Evolutionary conservation across 176 grass and related monocot species (phyloP), one percentile per base, ranked within the genome.

Genomic region (Zoysia pacifica): DNA sequence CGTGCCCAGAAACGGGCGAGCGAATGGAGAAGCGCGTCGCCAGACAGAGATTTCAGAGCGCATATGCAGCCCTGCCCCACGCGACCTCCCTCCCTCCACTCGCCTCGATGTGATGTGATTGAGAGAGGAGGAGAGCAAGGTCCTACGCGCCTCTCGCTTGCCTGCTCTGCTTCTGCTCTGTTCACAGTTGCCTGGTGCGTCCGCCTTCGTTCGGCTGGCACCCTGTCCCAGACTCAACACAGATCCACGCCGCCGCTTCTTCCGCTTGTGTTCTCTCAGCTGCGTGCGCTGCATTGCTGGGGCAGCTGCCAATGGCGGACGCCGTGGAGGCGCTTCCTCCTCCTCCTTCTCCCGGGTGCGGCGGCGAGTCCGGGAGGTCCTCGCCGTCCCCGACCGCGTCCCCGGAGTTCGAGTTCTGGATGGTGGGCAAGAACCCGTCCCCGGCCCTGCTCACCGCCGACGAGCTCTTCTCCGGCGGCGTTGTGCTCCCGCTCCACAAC

Each of bases 361-460:
- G 77, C 36, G 44, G 37, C 3, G 44, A 83, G 7, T 79, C 63
- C 48, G 84, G 80, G 5, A 44, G 70, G 36, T 88, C 89, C 38
- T 79, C 85, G 49, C 81, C 85, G 49, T 87, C 90, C 76, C 89
- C 77, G 53, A 61, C 81, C 51, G 85, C 90, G 69, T 94, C 96
- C 5, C 84, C 90, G 2, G 96, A 99, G 79, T 99, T 99, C 88
- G 96, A 95, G 88, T 99, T 99, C 90, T 99, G 96, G 96, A 90
- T 91, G 72, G 75, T 99, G 3, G 92, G 88, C 65, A 87, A 54
- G 60, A 89, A 93, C 79, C 81, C 86, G 18, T 75, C 88, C 11
- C 82, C 85, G 2, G 56, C 44, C 10, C 79, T 93, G 48, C 88
- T 92, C 84, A 94, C 96, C n/a, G 96, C 96, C 62, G 96, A 98